Conservation (phyloP, 2,329 filamentous ascomycete species). For the Fusarium torulosum region DNA sequence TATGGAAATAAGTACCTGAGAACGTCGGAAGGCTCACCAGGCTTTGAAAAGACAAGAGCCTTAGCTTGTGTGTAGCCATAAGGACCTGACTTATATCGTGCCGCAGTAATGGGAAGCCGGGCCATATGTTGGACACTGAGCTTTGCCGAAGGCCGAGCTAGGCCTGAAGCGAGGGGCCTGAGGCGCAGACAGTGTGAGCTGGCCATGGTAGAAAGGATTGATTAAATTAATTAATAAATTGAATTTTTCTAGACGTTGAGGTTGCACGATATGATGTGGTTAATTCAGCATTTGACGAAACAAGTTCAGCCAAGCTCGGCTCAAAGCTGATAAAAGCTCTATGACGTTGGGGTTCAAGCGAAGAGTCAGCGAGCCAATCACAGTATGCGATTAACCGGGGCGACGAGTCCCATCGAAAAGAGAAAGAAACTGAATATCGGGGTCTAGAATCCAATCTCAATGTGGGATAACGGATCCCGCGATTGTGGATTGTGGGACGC, state of each 20-base stretch:
- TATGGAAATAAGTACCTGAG: constrained; percentile 62
- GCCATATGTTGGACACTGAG: constrained; percentile 30
- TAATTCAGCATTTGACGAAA: constrained; percentile 17
- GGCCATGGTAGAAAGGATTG: constrained; percentile 37
- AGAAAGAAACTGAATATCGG: constrained; percentile 10
- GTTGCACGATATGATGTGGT: not conserved
- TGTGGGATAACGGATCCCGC: constrained; percentile 33
- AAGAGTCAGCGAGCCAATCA: constrained; percentile 22
- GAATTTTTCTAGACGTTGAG: not conserved
- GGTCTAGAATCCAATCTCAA: constrained; percentile 15
- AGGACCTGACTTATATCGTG: constrained; percentile 68
- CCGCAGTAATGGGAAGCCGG: constrained; percentile 45
- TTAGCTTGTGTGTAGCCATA: constrained; percentile 90
- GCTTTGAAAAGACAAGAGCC: constrained; percentile 79
- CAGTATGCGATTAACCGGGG: constrained; percentile 29
- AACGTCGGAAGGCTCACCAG: constrained; percentile 81
- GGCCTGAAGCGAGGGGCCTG: constrained; percentile 40
- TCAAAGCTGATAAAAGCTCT: constrained; percentile 23
- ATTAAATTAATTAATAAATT: not conserved
- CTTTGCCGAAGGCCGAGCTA: constrained; percentile 41
- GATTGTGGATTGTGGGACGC: constrained; percentile 27
- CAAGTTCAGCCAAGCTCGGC: constrained; percentile 29
- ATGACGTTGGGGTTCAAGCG: constrained; percentile 34
- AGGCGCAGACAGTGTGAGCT: constrained; percentile 42
- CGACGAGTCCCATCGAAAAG: not conserved